Evolutionary conservation across 2,329 filamentous ascomycete species (phyloP).

Genomic region (Fusarium caatingaense): DNA sequence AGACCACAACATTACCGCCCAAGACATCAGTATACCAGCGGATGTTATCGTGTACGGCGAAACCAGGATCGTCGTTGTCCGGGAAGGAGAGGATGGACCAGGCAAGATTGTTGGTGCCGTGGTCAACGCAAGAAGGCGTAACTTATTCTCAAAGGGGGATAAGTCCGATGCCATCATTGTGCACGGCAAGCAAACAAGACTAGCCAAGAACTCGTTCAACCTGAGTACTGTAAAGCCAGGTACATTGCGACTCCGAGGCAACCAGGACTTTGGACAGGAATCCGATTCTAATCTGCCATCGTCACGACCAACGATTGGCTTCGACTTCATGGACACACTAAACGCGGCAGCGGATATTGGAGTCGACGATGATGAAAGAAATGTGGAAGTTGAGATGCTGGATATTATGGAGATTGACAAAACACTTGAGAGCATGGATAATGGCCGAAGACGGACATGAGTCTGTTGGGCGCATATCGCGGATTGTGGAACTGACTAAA

Average conservation of each 20-base stretch:
- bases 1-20: slow-evolving; percentile 33
- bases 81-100: slow-evolving; percentile 62
- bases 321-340: slow-evolving; percentile 64
- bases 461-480: slow-evolving; percentile 54
- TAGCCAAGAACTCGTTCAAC: slow-evolving; percentile 60
- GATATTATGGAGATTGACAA: slow-evolving; percentile 75
- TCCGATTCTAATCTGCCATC: slow-evolving; percentile 44
- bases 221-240: slow-evolving; percentile 60
- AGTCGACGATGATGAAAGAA: slow-evolving; percentile 61
- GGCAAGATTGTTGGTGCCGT: slow-evolving; percentile 58
- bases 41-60: slow-evolving; percentile 68
- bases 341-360: slow-evolving; percentile 64
- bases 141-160: slow-evolving; percentile 54
- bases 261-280: slow-evolving; percentile 39
- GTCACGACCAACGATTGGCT: slow-evolving; percentile 52
- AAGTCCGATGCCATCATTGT: slow-evolving; percentile 66
- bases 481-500: slow-evolving; percentile 34
- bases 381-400: slow-evolving; percentile 70
- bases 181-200: slow-evolving; percentile 57
- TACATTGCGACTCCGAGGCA: slow-evolving; percentile 49
- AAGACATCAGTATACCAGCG: slow-evolving; percentile 59
- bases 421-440: slow-evolving; percentile 67
- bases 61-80: slow-evolving; percentile 65
- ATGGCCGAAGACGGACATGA: slow-evolving; percentile 57
- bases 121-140: slow-evolving; percentile 49